Evolutionary conservation across 768 basidiomycete species (phyloP).

Genomic region (Agrocybe pediades): DNA sequence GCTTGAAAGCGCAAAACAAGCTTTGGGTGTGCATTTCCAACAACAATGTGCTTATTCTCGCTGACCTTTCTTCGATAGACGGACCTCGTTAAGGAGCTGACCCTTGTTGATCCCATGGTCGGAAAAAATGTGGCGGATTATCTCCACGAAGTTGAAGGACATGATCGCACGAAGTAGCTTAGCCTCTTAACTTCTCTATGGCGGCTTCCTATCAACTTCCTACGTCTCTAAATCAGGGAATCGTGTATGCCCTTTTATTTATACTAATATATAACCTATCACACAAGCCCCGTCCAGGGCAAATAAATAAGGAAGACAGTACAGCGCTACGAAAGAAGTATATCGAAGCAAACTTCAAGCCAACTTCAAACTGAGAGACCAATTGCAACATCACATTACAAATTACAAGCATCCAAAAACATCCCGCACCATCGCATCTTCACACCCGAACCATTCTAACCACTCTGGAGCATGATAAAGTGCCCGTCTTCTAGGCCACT

Average conservation of each 20-base stretch:
- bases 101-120: neutral
- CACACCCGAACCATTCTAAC: constrained; percentile 67
- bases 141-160: neutral
- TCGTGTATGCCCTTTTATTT: no score
- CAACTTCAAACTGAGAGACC: neutral
- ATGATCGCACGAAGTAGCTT: neutral
- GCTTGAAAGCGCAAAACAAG: constrained; percentile 23
- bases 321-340: no score
- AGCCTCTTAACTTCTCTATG: neutral
- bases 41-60: neutral
- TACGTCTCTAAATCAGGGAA: no score
- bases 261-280: no score
- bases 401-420: constrained; percentile 17
- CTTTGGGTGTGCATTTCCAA: constrained; percentile 26
- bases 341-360: neutral
- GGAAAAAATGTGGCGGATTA: neutral
- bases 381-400: neutral
- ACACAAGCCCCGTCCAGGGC: no score
- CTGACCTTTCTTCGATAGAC: neutral
- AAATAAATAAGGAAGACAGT: neutral
- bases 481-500: constrained; percentile 57
- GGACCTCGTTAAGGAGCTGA: neutral
- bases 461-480: constrained; percentile 58
- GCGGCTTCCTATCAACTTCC: no score
- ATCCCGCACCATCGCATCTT: constrained; percentile 46